Base-by-base conservation (phyloP, 2,329 filamentous ascomycete genomes). In the Talaromyces verruculosus region DNA sequence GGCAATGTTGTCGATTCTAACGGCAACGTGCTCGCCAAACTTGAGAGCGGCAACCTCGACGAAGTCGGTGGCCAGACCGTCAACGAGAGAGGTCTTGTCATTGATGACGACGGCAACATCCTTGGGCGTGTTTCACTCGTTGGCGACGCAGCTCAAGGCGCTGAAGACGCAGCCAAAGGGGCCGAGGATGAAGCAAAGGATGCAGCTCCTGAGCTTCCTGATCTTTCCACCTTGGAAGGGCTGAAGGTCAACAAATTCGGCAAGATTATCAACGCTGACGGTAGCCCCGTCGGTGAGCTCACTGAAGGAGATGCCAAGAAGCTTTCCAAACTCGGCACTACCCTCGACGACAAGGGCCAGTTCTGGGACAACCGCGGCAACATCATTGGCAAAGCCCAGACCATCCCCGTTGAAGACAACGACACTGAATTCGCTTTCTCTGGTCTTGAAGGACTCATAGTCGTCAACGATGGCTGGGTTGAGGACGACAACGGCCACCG, bases 301-400 rank as follows among this genome's bases (percentile, higher is more conserved):
- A 76, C 83, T 15, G 85, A 88, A 68, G 89, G 87, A 68, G 85
- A 88, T 19, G 83, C 88, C 66, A 88, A 88, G 79, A 89, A 88
- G 76, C 80, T 88, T 70, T 71, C 77, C 57, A 77, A 77, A 57
- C 68, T 76, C 22, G 79, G 79, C 10, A 72, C 69, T 22, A 70
- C 71, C 17, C 74, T 78, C 28, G 88, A 89, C 69, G 84, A 83
- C 67, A 81, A 88, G 75, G 87, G 87, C 22, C 87, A 89, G 71
- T 85, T 89, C 65, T 81, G 88, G 72, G 87, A 88, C 73, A 86
- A 83, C 74, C 84, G 86, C 55, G 87, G 87, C 53, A 87, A 88
- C 51, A 81, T 89, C 68, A 83, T 89, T 68, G 88, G 87, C 47
- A 84, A 84, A 68, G 85, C 88, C 68, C 81, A 85, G 67, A 76